Conservation (phyloP, 495 filamentous ascomycete species). For the Talaromyces adpressus region DNA sequence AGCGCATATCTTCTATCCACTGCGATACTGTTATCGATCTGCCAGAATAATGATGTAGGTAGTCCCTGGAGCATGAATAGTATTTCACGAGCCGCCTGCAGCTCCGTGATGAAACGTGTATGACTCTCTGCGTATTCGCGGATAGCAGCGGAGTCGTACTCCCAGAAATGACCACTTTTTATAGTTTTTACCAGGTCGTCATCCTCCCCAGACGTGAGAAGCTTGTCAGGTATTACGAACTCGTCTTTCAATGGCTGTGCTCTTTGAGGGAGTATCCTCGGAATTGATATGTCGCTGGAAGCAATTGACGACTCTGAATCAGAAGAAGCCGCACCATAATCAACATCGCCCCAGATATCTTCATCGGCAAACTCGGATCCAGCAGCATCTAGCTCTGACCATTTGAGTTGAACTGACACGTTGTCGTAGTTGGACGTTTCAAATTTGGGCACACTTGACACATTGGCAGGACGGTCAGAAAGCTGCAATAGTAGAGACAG, state of each 20-base stretch:
- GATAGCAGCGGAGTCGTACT: slow-evolving; percentile 20
- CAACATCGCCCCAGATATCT: slow-evolving; percentile 70
- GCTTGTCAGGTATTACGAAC: slow-evolving; percentile 29
- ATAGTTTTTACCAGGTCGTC: slow-evolving; percentile 41
- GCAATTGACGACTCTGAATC: slow-evolving; percentile 37
- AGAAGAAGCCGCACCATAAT: slow-evolving; percentile 64
- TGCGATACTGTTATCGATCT: slow-evolving; percentile 30
- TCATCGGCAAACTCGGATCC: slow-evolving; percentile 64
- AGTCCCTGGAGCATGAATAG: slow-evolving; percentile 81
- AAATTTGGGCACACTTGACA: slow-evolving; percentile 7
- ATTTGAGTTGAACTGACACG: slow-evolving; percentile 32
- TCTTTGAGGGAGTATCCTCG: slow-evolving; percentile 17
- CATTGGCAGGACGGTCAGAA: slow-evolving; percentile 63
- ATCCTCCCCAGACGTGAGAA: slow-evolving; percentile 29
- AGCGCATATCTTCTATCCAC: slow-evolving; percentile 32
- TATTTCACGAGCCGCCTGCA: slow-evolving; percentile 68
- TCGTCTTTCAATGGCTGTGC: slow-evolving; percentile 21
- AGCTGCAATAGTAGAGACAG: slow-evolving; percentile 74
- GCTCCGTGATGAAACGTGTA: slow-evolving; percentile 56
- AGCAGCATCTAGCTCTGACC: slow-evolving; percentile 67
- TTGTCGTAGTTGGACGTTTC: slow-evolving; percentile 57
- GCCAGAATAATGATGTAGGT: slow-evolving; percentile 61
- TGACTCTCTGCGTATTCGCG: slow-evolving; percentile 20
- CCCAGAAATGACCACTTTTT: slow-evolving; percentile 59
- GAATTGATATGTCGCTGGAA: slow-evolving; percentile 22